phyloP scores from a whole-genome alignment of 257 asterid species.

The Cinchona pubescens region DNA sequence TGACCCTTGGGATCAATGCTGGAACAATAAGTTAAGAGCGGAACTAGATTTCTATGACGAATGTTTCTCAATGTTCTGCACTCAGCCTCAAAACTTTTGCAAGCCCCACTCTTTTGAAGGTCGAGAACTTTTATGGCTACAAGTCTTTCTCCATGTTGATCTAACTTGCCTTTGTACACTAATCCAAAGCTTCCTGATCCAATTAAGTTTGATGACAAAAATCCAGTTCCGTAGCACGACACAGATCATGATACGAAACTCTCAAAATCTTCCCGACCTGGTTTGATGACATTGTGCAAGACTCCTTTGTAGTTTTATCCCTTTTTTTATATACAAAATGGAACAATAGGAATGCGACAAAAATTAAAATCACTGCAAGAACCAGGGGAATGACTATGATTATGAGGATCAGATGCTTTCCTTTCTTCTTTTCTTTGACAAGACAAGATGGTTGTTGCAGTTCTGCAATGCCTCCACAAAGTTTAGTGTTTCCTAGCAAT shows the following conservation, averaged over 20 bases:
- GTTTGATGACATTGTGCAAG: background rate
- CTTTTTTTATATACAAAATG: background rate
- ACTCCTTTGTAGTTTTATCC: background rate
- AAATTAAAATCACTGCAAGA: background rate
- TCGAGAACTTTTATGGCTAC: conserved; percentile 16
- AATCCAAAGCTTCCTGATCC: conserved; percentile 8
- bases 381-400: background rate
- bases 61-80: conserved; percentile 18
- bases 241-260: conserved; percentile 13
- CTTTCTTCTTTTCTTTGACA: background rate
- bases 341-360: conserved; percentile 3
- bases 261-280: background rate
- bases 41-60: conserved; percentile 19
- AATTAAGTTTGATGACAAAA: conserved; percentile 13
- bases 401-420: background rate
- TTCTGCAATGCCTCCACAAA: conserved; percentile 21
- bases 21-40: conserved; percentile 17
- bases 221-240: conserved; percentile 12
- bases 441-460: conserved; percentile 17
- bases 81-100: conserved; percentile 20
- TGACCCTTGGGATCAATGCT: conserved; percentile 13
- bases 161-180: conserved; percentile 17
- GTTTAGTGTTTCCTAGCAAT: conserved; percentile 19
- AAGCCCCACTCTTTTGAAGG: conserved; percentile 8
- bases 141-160: background rate